Evolutionary conservation across 2,329 filamentous ascomycete species (phyloP).

Genomic region (Pseudogymnoascus destructans): DNA sequence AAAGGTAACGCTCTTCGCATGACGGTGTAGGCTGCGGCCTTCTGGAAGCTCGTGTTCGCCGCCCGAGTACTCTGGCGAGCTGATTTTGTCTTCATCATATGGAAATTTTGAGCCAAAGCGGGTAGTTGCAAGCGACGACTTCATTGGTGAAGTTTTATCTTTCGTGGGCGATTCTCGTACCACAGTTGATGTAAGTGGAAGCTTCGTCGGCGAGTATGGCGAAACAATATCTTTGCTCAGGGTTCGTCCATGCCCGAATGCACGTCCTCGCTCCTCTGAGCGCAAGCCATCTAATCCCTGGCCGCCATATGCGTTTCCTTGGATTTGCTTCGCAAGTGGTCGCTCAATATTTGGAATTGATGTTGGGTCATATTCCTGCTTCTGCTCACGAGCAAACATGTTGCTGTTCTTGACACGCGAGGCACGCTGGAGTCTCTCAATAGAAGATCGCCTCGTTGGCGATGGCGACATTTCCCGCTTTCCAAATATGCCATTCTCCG

Average conservation of each 20-base stretch:
- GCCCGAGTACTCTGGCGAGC: constrained; percentile 54
- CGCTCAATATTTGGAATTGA: constrained; percentile 67
- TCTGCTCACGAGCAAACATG: constrained; percentile 87
- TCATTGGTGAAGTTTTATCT: constrained; percentile 65
- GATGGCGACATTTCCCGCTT: constrained; percentile 50
- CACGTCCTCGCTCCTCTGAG: constrained; percentile 33
- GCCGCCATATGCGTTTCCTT: constrained; percentile 56
- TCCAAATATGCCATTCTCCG: constrained; percentile 54
- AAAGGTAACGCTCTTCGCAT: constrained; percentile 95
- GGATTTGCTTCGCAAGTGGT: constrained; percentile 60
- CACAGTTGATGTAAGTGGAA: constrained; percentile 29
- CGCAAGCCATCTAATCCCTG: constrained; percentile 40
- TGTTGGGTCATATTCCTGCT: constrained; percentile 81
- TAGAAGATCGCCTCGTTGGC: constrained; percentile 71
- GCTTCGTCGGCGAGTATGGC: constrained; percentile 34
- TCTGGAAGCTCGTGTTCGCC: constrained; percentile 47
- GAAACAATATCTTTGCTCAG: constrained; percentile 50
- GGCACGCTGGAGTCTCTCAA: constrained; percentile 88
- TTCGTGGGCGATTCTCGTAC: constrained; percentile 44
- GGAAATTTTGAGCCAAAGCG: constrained; percentile 46
- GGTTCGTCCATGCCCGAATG: constrained; percentile 34
- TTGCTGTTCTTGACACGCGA: constrained; percentile 97
- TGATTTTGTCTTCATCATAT: constrained; percentile 55
- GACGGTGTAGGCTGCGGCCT: constrained; percentile 59
- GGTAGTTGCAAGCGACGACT: constrained; percentile 68